Percentiles rank a stretch among this genome's conserved stretches.
phyloP scores from a whole-genome alignment of 2,329 filamentous ascomycete species.

The Berkeleyomyces rouxiae region DNA sequence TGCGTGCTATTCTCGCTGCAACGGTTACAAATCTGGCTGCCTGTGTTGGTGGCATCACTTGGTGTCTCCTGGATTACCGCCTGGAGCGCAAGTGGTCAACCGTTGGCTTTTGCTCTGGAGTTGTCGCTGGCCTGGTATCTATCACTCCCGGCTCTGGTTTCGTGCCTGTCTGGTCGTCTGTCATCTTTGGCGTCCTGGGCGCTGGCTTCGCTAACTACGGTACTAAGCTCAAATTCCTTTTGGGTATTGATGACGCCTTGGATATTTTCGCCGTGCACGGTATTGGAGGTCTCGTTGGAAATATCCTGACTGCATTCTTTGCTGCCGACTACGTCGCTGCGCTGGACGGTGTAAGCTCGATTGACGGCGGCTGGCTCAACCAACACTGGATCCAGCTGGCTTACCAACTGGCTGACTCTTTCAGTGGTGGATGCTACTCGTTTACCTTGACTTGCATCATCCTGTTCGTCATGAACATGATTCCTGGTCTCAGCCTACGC shows the following conservation, averaged over 20 bases:
- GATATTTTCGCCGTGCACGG: slow-evolving; percentile 80
- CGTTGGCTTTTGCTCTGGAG: slow-evolving; percentile 82
- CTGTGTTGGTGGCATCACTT: slow-evolving; percentile 70
- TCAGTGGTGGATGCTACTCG: slow-evolving; percentile 59
- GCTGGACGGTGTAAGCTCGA: slow-evolving; percentile 52
- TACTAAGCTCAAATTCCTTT: slow-evolving; percentile 75
- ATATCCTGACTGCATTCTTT: slow-evolving; percentile 66
- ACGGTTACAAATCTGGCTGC: slow-evolving; percentile 76
- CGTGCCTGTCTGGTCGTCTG: slow-evolving; percentile 70
- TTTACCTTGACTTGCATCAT: slow-evolving; percentile 65
- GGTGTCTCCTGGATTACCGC: slow-evolving; percentile 78
- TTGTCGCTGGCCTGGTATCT: slow-evolving; percentile 71
- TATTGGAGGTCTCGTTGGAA: slow-evolving; percentile 62
- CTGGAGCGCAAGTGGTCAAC: slow-evolving; percentile 85
- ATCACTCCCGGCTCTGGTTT: slow-evolving; percentile 81
- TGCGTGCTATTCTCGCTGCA: slow-evolving; percentile 74
- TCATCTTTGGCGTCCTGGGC: slow-evolving; percentile 62
- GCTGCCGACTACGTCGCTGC: slow-evolving; percentile 72
- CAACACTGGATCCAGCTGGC: slow-evolving; percentile 68
- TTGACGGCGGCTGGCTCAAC: slow-evolving; percentile 68
- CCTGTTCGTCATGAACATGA: slow-evolving; percentile 61
- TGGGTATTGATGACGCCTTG: slow-evolving; percentile 67
- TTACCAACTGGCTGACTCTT: slow-evolving; percentile 69
- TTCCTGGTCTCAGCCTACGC: slow-evolving; percentile 60
- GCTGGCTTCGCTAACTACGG: slow-evolving; percentile 73